Evolutionary conservation across 257 asterid genomes (phyloP), one percentile per base, ranked within the genome.

Genomic region (Misopates orontium): DNA sequence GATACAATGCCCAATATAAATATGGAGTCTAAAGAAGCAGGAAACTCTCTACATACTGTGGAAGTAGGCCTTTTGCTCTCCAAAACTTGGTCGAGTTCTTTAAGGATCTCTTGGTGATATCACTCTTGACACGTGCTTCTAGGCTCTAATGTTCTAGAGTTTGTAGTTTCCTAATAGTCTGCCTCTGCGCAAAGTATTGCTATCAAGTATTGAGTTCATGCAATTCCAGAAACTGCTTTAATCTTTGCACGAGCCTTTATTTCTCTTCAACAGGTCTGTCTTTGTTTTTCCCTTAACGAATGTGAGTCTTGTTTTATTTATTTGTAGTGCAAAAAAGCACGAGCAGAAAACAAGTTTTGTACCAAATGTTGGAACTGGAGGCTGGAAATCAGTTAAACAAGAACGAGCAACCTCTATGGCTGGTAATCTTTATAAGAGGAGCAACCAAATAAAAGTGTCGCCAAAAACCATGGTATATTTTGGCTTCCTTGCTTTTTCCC

Each of bases 311-410:
- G 2, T n/a, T n/a, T n/a, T n/a, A n/a, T n/a, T n/a, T n/a, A n/a
- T n/a, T n/a, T 6, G 2, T 6, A 2, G 6, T n/a, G 44, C 61
- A 56, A 68, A 74, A 53, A 64, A 47, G 69, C 77, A 44, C 73
- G 77, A 62, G 73, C 80, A 48, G 64, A 76, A 62, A 68, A 61
- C 70, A 67, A 67, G 77, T 60, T 45, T 24, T 31, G 66, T 59
- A 64, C 82, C 79, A 22, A 82, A 78, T 79, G 75, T 61, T 56
- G 83, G 82, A 69, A 62, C 4, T 54, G 88, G 91, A 58, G 73
- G 87, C 66, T 89, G 97, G 97, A 87, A 82, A 51, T 78, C 97
- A 20, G 96, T 85, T 36, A 89, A 83, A 67, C 85, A 41, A 48
- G 77, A 80, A 55, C 69, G 36, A 72, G 65, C 71, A 74, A 59